A percentile compares a stretch with the other conserved stretches of the same genome.
Evolutionary conservation across 305 asterid species (phyloP).

Genomic region (Salvia sclarea): DNA sequence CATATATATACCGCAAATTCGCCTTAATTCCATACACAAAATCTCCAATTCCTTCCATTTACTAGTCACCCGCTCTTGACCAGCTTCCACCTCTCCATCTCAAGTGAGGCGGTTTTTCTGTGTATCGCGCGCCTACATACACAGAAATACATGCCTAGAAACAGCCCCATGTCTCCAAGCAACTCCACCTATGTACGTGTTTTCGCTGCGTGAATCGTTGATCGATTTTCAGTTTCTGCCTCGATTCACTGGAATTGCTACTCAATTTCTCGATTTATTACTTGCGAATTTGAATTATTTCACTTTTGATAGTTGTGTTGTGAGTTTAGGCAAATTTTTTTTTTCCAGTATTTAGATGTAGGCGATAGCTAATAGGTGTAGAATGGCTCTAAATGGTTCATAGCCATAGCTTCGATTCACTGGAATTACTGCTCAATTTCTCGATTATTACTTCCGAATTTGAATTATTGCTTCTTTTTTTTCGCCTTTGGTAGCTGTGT

Average conservation of each 20-base stretch:
- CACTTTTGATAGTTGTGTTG: too few relatives aligned
- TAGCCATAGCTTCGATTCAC: too few relatives aligned
- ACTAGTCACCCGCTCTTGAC: conserved; percentile 6
- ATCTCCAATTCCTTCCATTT: conserved; percentile 7
- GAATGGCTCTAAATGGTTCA: too few relatives aligned
- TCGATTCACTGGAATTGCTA: conserved; percentile 15
- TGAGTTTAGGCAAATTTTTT: too few relatives aligned
- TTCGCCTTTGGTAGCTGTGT: background rate
- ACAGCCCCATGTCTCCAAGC: conserved; percentile 54
- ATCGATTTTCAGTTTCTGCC: background rate
- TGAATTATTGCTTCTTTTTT: conserved; percentile 5
- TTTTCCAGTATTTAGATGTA: too few relatives aligned
- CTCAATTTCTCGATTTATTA: too few relatives aligned
- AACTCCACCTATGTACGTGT: conserved; percentile 46
- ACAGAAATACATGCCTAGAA: conserved; percentile 26
- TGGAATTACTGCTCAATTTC: conserved; percentile 17
- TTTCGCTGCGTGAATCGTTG: conserved; percentile 10
- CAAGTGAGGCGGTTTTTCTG: background rate
- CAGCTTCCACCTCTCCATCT: conserved; percentile 17
- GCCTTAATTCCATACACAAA: background rate
- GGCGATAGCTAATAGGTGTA: too few relatives aligned
- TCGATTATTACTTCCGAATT: background rate
- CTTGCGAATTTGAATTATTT: background rate
- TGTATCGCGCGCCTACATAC: background rate
- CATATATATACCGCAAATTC: too few relatives aligned